phyloP scores from a whole-genome alignment of 2,329 filamentous ascomycete species.

The Colletotrichum siamense region DNA sequence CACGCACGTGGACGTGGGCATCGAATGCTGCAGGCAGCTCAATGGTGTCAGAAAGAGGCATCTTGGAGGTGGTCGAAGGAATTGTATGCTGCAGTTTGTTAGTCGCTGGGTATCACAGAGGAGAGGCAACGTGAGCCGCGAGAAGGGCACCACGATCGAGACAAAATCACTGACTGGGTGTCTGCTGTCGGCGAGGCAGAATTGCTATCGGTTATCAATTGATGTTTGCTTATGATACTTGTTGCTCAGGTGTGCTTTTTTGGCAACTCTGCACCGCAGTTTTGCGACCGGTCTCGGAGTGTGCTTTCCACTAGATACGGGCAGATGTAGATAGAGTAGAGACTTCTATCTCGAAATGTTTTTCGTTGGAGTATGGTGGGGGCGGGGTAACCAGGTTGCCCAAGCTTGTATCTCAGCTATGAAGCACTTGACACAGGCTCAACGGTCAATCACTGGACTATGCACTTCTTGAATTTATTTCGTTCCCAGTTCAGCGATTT shows the following conservation, averaged over 20 bases:
- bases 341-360: constrained; percentile 12
- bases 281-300: not conserved
- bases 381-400: constrained; percentile 19
- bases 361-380: constrained; percentile 20
- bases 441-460: not conserved
- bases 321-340: not conserved
- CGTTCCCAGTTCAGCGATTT: not conserved
- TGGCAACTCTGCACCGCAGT: not conserved
- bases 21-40: constrained; percentile 70
- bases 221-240: not conserved
- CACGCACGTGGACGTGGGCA: constrained; percentile 75
- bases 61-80: not conserved
- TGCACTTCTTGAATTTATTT: not conserved
- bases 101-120: not conserved
- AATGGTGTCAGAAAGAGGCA: constrained; percentile 28
- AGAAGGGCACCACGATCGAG: not conserved
- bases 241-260: not conserved
- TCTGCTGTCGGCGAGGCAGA: not conserved
- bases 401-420: not conserved
- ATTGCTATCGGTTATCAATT: not conserved
- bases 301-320: not conserved
- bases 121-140: not conserved
- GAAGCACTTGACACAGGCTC: not conserved
- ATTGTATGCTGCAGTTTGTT: not conserved
- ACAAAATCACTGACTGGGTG: not conserved